phyloP scores from a whole-genome alignment of 148 eudicot species.

The Cornus florida region DNA sequence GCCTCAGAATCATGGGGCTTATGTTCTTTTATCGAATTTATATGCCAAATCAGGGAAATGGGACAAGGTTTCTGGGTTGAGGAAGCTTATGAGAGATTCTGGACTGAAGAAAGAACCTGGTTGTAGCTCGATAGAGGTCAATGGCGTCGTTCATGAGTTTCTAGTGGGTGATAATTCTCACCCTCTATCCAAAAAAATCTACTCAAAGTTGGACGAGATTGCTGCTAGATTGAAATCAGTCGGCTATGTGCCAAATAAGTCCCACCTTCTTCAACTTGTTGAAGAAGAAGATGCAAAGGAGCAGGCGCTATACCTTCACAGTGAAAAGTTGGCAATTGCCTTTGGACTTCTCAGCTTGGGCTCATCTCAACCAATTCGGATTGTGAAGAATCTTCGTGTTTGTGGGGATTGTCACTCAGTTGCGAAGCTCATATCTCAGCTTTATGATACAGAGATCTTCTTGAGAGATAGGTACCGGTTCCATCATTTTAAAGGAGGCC shows the following conservation, averaged over 20 bases:
- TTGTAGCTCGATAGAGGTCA: slow-evolving; percentile 42
- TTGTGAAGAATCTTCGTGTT: slow-evolving; percentile 54
- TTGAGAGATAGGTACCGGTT: slow-evolving; percentile 50
- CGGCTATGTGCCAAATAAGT: slow-evolving; percentile 33
- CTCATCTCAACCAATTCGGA: slow-evolving; percentile 41
- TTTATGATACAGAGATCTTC: slow-evolving; percentile 39
- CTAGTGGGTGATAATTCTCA: slow-evolving; percentile 47
- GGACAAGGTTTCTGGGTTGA: slow-evolving; percentile 36
- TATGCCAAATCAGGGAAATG: slow-evolving; percentile 43
- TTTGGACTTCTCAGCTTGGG: slow-evolving; percentile 35
- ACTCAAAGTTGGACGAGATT: slow-evolving; percentile 44
- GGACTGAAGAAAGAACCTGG: slow-evolving; percentile 49
- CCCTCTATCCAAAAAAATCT: slow-evolving; percentile 29
- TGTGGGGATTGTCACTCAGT: slow-evolving; percentile 50
- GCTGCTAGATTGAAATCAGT: slow-evolving; percentile 25
- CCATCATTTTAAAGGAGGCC: slow-evolving; percentile 47
- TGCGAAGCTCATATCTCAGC: slow-evolving; percentile 38
- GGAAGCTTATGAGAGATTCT: slow-evolving; percentile 43
- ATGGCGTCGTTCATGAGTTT: slow-evolving; percentile 40
- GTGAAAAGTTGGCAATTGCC: slow-evolving; percentile 50
- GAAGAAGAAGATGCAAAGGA: slow-evolving; percentile 48
- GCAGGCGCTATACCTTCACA: slow-evolving; percentile 42
- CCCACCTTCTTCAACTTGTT: slow-evolving; percentile 37
- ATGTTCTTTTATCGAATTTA: slow-evolving; percentile 42
- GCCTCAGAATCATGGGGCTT: slow-evolving; percentile 43